Base-by-base conservation (phyloP, 1,284 basidiomycete species). In the Xanthoconium separans region DNA sequence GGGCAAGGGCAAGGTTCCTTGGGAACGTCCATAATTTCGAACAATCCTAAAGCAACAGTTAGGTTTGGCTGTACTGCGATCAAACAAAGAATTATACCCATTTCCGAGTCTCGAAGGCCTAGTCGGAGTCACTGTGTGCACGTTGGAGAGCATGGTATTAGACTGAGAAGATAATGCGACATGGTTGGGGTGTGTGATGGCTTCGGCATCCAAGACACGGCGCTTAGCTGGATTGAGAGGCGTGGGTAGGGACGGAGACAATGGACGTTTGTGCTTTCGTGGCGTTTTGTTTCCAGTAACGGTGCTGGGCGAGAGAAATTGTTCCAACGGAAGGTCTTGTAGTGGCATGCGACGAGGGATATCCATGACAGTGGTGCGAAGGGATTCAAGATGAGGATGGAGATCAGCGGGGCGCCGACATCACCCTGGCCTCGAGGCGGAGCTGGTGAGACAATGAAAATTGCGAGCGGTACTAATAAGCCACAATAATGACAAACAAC, bases 141-240 rank as follows among this genome's bases (percentile, higher is more conserved):
- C 18, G 37, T 49, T 69, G 61, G 54, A 55, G 47, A 29, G 46
- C 12, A 53, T 43, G 11, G 58, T 55, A 57, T 53, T 61, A 56
- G 53, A 58, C 39, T 57, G 58, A 61, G 59, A 62, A 57, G 62
- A 64, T 45, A 30, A 43, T 43, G 44, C 11, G n/a, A 18, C 29
- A 39, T 44, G 51, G 33, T 47, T 61, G 22, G 57, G 51, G 36
- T 73, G 70, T 7, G 73, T 66, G 50, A 79, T 69, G 50, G 79
- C 81, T 62, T 85, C 83, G 44, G 75, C 75, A 54, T 72, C 76
- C 51, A 89, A 75, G 54, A 89, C 80, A 44, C 88, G 83, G 37
- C 87, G 81, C 66, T 90, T 90, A 27, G 82, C 76, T 27, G 87
- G 85, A 59, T 78, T 85, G 58, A 78, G 75, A 45, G 77, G 67